Evolutionary conservation across 345 rosid genomes (phyloP).

Genomic region (Mangifera indica): DNA sequence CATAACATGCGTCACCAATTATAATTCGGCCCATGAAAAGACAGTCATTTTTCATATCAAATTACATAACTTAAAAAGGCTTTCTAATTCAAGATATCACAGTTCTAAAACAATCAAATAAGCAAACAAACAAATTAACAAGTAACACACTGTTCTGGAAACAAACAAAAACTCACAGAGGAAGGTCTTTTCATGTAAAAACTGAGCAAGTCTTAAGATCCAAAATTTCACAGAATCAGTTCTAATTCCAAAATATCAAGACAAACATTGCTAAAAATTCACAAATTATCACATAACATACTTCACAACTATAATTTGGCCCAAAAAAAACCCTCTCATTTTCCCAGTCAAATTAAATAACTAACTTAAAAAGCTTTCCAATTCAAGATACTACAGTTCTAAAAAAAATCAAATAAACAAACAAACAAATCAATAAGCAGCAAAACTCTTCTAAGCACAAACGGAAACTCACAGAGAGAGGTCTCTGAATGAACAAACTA

Average conservation of each 20-base stretch:
- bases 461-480: conserved; percentile 45
- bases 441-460: background rate
- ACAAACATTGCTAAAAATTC: background rate
- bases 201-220: too few relatives aligned
- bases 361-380: background rate
- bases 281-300: background rate
- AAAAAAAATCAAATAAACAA: background rate
- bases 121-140: too few relatives aligned
- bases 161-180: too few relatives aligned
- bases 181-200: too few relatives aligned
- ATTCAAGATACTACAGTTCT: background rate
- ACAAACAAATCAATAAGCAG: background rate
- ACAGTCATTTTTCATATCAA: background rate
- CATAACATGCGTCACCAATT: background rate
- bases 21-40: background rate
- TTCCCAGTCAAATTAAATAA: background rate
- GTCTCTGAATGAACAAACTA: conserved; percentile 50
- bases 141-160: too few relatives aligned
- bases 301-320: background rate
- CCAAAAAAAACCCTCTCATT: background rate
- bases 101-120: too few relatives aligned
- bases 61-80: background rate
- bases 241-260: background rate
- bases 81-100: background rate
- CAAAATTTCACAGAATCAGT: background rate